Evolutionary conservation across 208 protist species (phyloP).

Genomic region (Dictyostelium gargantuum): DNA sequence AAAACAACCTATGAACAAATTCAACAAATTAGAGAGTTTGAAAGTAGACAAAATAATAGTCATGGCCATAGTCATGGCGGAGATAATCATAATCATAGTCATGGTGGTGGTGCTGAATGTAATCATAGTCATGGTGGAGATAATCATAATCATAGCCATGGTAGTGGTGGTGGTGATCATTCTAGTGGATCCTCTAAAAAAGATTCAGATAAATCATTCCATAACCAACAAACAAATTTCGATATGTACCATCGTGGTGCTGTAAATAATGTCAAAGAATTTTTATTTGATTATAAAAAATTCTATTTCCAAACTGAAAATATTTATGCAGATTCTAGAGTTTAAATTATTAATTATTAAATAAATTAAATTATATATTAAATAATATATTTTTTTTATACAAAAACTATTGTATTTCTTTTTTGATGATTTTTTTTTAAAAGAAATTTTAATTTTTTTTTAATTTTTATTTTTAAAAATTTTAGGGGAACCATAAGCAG

Average conservation of each 20-base stretch:
- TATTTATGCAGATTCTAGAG: neutral
- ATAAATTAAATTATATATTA: neutral
- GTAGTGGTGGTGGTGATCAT: neutral
- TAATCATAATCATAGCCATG: no score
- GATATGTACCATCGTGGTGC: constrained; percentile 9
- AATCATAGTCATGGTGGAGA: neutral
- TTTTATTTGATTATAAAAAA: constrained; percentile 26
- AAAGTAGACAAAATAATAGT: neutral
- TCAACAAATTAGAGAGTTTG: neutral
- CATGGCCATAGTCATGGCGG: neutral
- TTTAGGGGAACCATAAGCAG: no score
- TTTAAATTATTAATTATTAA: neutral
- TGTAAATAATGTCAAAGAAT: constrained; percentile 53
- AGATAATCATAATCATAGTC: neutral
- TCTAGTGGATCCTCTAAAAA: neutral
- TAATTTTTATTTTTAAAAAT: no score
- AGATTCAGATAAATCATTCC: neutral
- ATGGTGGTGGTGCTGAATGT: neutral
- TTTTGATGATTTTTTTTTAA: no score
- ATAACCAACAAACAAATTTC: neutral
- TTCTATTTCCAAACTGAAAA: constrained; percentile 1
- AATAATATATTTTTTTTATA: no score
- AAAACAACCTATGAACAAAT: constrained; percentile 58
- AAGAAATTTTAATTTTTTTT: no score
- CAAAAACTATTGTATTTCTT: no score